Evolutionary conservation across 1,284 basidiomycete genomes (phyloP), one percentile per base, ranked within the genome.

Genomic region (Fomitopsis schrenkii): DNA sequence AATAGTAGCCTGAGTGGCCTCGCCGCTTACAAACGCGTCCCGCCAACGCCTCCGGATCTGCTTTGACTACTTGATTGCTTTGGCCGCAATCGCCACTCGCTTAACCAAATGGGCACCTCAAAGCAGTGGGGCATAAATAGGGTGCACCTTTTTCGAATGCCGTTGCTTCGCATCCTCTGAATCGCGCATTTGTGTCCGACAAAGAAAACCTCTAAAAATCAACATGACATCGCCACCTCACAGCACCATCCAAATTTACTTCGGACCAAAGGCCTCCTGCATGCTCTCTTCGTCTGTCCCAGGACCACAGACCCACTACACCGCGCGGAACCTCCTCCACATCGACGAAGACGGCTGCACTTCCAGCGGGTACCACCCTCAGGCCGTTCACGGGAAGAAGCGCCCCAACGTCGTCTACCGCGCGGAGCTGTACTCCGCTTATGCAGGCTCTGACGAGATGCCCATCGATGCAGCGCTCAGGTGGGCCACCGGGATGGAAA

Each of bases 401-500:
- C n/a, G 6, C 17, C 7, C 22, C 15, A 40, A 41, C 3, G 30
- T 17, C 17, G 38, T 61, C 44, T 57, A 44, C 30, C 38, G 36
- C 33, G 60, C 60, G 8, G 26, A 35, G 15, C 19, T 58, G 15
- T 55, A 54, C 15, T 36, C 17, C 15, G 22, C 14, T 2, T 22
- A 15, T 22, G 17, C 14, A 19, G 22, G 26, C 12, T 12, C 59
- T 17, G 42, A 57, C 42, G 22, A 26, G 45, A 33, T 3, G 30
- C 54, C 59, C 22, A n/a, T 58, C 46, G 52, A 62, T 1, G 66
- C 63, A 30, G 67, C 67, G 5, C 55, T 68, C 33, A 68, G 66
- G 60, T 67, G 64, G 64, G 64, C 61, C n/a, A 60, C 42, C 26
- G 70, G 61, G 74, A 74, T 2, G 72, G 74, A 22, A 15, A 9